Conservation (phyloP, 139 green algal genomes). For the Chlorella sorokiniana region DNA sequence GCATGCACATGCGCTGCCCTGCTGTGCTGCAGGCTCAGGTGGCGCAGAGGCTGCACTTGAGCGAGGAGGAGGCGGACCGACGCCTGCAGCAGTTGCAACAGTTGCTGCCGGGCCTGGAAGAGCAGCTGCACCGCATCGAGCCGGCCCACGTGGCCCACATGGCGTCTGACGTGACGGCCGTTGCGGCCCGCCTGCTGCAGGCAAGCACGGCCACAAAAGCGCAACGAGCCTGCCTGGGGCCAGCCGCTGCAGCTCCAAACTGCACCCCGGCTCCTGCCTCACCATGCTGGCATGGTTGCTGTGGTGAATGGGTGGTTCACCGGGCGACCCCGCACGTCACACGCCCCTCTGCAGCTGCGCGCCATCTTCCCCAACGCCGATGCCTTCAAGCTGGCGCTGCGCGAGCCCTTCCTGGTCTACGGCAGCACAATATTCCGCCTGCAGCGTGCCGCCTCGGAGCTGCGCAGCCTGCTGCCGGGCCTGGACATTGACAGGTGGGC, state of each 20-base stretch:
- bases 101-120: conserved; percentile 11
- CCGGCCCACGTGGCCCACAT: neutral
- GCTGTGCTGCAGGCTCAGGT: neutral
- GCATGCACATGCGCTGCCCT: no score
- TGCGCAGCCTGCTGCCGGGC: conserved; percentile 22
- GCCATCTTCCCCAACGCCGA: conserved; percentile 2
- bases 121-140: neutral
- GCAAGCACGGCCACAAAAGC: neutral
- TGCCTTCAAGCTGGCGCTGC: conserved; percentile 26
- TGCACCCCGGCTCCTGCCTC: neutral
- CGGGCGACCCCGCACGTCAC: neutral
- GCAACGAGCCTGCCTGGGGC: neutral
- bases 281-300: neutral
- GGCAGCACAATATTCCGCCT: neutral
- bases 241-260: neutral
- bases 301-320: neutral
- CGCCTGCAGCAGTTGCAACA: conserved; percentile 8
- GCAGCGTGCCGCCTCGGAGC: conserved; percentile 14
- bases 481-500: conserved; percentile 17
- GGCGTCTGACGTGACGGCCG: neutral
- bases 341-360: conserved; percentile 5
- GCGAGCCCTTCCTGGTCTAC: conserved; percentile 11
- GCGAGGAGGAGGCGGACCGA: conserved; percentile 1
- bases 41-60: conserved; percentile 10
- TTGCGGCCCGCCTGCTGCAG: conserved; percentile 18